Percentiles rank a stretch among this genome's conserved stretches.
These are phyloP conservation scores for Tillandsia leiboldiana DNA, from an alignment of 176 grass and related monocot genomes.

Conservation along the genomic window DNA sequence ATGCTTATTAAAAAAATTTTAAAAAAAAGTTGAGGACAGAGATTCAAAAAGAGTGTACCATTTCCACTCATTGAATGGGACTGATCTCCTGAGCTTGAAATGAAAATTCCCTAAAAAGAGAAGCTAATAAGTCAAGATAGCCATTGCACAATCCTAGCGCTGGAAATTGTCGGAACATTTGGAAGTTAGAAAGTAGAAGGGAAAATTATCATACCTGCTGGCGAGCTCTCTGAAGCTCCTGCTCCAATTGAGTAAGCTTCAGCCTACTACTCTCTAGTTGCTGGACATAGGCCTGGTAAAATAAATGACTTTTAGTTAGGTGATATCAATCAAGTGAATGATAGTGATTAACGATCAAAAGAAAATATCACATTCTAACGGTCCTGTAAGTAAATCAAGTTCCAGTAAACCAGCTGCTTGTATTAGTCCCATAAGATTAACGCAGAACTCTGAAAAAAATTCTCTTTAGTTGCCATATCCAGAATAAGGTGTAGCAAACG, in stretches of 20 bases:
- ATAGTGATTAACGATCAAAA: neutral
- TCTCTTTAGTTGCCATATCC: too few species aligned
- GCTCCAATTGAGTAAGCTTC: constrained; percentile 92
- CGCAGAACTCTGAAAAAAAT: too few species aligned
- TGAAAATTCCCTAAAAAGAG: constrained; percentile 70
- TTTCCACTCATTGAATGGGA: constrained; percentile 48
- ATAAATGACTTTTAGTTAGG: neutral
- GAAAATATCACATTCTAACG: neutral
- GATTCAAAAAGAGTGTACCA: constrained; percentile 37
- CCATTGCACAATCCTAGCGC: constrained; percentile 1
- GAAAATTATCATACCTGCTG: constrained; percentile 46
- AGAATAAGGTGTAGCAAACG: too few species aligned
- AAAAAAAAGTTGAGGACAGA: constrained; percentile 8
- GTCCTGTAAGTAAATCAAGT: neutral
- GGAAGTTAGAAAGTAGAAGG: constrained; percentile 13
- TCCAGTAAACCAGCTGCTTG: neutral
- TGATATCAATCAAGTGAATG: neutral
- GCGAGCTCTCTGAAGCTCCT: constrained; percentile 68
- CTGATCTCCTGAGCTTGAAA: constrained; percentile 73
- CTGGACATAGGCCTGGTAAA: constrained; percentile 77
- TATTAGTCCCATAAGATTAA: too few species aligned
- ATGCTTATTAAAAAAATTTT: neutral
- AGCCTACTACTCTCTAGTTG: constrained; percentile 89
- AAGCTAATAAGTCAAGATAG: too few species aligned
- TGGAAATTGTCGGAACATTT: constrained; percentile 7